phyloP scores from a whole-genome alignment of 345 rosid species.

The Toxicodendron radicans region DNA sequence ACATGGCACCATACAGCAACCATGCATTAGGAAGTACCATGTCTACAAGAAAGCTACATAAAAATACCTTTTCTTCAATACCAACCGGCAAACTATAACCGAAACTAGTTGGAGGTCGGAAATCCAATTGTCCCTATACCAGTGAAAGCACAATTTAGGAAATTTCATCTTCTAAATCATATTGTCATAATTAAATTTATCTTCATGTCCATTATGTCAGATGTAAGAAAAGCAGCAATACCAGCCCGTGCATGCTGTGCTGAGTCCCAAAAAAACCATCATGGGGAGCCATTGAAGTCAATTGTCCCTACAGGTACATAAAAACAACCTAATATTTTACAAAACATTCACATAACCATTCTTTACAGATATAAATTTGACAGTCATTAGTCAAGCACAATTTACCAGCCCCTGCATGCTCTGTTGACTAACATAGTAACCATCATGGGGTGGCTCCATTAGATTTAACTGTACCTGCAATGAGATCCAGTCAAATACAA shows the following conservation, averaged over 20 bases:
- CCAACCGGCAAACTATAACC: conserved; percentile 49
- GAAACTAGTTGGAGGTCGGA: conserved; percentile 42
- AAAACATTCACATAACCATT: background rate
- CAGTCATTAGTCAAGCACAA: background rate
- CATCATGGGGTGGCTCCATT: conserved; percentile 63
- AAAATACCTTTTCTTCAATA: background rate
- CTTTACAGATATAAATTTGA: background rate
- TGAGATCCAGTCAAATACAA: background rate
- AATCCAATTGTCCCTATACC: conserved; percentile 49
- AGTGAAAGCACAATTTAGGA: conserved; percentile 7
- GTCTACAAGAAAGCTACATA: background rate
- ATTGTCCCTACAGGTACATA: conserved; percentile 38
- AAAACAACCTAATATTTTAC: background rate
- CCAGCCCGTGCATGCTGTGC: conserved; percentile 51
- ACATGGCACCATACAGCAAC: background rate
- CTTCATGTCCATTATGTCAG: background rate
- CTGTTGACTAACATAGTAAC: conserved; percentile 44
- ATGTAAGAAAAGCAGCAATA: conserved; percentile 16
- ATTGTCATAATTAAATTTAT: conserved; percentile 2
- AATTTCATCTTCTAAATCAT: conserved; percentile 6
- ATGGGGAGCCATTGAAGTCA: conserved; percentile 47
- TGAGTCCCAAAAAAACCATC: conserved; percentile 49
- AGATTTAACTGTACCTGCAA: conserved; percentile 51
- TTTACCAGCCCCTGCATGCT: conserved; percentile 50
- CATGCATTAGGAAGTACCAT: background rate